A percentile compares a stretch with the other conserved stretches of the same genome.
phyloP scores from a whole-genome alignment of 139 green algal species.

The Chlamydomonas urium region DNA sequence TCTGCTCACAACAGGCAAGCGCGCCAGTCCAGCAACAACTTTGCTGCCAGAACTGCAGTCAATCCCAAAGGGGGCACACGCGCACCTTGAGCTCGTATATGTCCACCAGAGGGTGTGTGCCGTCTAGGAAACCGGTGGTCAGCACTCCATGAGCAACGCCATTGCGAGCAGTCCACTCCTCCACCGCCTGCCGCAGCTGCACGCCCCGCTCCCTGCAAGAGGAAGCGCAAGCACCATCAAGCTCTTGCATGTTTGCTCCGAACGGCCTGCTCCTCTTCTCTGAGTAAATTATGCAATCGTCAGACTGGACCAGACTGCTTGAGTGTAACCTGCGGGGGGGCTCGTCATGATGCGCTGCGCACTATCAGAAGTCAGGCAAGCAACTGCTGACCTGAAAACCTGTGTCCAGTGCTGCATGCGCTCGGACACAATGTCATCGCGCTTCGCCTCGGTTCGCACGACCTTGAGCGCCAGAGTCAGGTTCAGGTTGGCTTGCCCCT shows the following conservation, averaged over 20 bases:
- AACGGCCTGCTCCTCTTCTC: too few species aligned
- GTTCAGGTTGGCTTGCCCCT: conserved; percentile 20
- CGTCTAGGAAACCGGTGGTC: conserved; percentile 81
- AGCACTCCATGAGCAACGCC: conserved; percentile 49
- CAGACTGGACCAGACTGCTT: too few species aligned
- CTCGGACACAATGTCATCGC: conserved; percentile 37
- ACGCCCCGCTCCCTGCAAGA: conserved; percentile 23
- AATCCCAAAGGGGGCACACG: background rate
- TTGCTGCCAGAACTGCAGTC: too few species aligned
- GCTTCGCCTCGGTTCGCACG: conserved; percentile 43
- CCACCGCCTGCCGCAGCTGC: conserved; percentile 26
- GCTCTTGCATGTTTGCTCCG: too few species aligned
- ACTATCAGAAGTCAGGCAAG: too few species aligned
- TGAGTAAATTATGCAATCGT: too few species aligned
- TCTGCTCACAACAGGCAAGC: too few species aligned
- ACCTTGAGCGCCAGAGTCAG: conserved; percentile 35
- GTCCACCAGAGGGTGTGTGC: conserved; percentile 75
- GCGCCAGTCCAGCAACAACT: too few species aligned
- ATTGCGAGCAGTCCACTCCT: conserved; percentile 66
- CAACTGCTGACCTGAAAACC: conserved; percentile 39
- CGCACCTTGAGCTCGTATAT: conserved; percentile 79
- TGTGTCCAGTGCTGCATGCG: conserved; percentile 44
- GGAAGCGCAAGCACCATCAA: too few species aligned
- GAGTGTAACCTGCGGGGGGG: too few species aligned
- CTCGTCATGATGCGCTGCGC: too few species aligned